Evolutionary conservation across 1,284 basidiomycete species (phyloP).

Genomic region (Boletus semigastroideus): DNA sequence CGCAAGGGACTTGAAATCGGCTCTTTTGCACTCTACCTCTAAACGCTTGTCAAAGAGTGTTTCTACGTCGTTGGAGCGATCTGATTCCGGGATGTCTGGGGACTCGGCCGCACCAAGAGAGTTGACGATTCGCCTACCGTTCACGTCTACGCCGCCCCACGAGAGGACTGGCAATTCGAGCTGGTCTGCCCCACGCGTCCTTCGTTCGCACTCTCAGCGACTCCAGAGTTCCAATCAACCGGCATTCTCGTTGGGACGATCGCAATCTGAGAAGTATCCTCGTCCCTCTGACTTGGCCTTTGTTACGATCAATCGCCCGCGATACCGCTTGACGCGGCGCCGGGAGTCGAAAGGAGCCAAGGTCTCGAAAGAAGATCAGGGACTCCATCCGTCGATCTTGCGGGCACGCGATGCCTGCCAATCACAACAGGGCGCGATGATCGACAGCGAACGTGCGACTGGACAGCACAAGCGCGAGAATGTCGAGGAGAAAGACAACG

Average conservation of each 20-base stretch:
- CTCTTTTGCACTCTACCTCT: conserved; percentile 10
- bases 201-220: conserved; percentile 37
- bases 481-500: conserved; percentile 8
- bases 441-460: background rate
- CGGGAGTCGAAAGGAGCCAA: conserved; percentile 15
- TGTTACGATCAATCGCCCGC: conserved; percentile 27
- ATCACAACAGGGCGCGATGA: background rate
- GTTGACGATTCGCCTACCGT: conserved; percentile 26
- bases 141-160: conserved; percentile 19
- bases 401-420: background rate
- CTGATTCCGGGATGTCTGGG: background rate
- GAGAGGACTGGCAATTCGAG: background rate
- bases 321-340: conserved; percentile 23
- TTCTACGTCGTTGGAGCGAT: background rate
- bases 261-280: conserved; percentile 25
- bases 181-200: conserved; percentile 28
- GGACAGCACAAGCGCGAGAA: background rate
- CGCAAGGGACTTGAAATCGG: conserved; percentile 6
- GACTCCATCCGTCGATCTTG: background rate
- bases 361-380: background rate
- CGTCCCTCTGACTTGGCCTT: conserved; percentile 30
- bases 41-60: background rate
- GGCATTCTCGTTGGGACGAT: conserved; percentile 20
- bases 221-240: conserved; percentile 1
- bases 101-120: conserved; percentile 13